Evolutionary conservation across 768 basidiomycete genomes (phyloP).

Genomic region (Crepidotus variabilis): DNA sequence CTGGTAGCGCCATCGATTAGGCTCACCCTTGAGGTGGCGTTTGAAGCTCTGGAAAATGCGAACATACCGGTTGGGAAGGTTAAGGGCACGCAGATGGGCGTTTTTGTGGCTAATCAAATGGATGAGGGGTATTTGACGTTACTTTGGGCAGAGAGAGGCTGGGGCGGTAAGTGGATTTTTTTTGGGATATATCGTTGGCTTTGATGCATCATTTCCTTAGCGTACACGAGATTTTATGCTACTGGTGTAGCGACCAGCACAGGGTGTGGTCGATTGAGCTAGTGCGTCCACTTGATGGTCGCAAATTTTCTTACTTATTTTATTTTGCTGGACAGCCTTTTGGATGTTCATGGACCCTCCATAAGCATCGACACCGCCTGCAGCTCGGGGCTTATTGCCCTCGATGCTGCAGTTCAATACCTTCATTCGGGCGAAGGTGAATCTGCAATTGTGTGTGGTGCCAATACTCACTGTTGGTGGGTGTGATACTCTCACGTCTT

Average conservation of each 20-base stretch:
- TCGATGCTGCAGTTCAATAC: constrained; percentile 30
- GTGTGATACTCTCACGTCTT: not conserved
- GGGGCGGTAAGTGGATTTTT: constrained; percentile 13
- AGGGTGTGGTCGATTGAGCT: constrained; percentile 27
- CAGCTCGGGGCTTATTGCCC: constrained; percentile 27
- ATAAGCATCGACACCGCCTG: constrained; percentile 29
- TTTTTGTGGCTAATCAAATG: constrained; percentile 21
- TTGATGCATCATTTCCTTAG: constrained; percentile 8
- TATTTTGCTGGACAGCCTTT: constrained; percentile 14
- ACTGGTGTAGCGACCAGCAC: constrained; percentile 23
- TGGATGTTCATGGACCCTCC: constrained; percentile 30
- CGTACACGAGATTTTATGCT: constrained; percentile 23
- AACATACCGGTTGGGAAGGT: constrained; percentile 24
- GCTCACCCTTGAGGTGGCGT: constrained; percentile 24
- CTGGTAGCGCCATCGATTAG: constrained; percentile 22
- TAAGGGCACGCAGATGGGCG: constrained; percentile 24
- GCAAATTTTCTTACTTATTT: not conserved
- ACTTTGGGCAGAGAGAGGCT: constrained; percentile 19
- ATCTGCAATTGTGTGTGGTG: constrained; percentile 29
- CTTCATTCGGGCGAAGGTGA: constrained; percentile 29
- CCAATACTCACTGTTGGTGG: constrained; percentile 29
- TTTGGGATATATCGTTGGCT: not conserved
- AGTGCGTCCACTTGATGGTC: constrained; percentile 14
- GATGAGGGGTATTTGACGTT: constrained; percentile 22
- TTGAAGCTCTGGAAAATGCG: constrained; percentile 29